Percentiles rank a stretch among this genome's conserved stretches.
Evolutionary conservation across 169 alveolate species (phyloP).

Genomic region (Babesia bigemina): DNA sequence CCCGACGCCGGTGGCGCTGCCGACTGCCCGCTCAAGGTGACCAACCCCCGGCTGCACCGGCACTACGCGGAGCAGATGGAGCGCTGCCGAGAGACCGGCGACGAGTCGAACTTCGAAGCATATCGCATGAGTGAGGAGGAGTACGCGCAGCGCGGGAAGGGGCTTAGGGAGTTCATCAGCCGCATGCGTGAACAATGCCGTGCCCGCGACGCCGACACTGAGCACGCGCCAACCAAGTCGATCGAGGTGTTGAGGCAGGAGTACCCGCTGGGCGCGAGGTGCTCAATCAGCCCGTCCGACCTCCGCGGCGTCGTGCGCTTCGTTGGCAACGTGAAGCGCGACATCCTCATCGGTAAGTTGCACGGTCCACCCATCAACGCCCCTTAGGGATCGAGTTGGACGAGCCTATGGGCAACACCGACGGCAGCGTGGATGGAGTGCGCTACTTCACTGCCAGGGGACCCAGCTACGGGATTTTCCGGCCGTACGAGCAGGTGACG

Average conservation of each 20-base stretch:
- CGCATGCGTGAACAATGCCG: constrained; percentile 43
- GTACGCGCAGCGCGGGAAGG: constrained; percentile 80
- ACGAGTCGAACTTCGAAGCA: constrained; percentile 59
- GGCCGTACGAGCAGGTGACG: constrained; percentile 77
- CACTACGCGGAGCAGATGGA: constrained; percentile 52
- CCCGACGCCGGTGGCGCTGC: not conserved
- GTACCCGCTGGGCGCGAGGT: constrained; percentile 56
- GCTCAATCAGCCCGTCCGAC: constrained; percentile 63
- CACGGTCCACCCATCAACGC: not conserved
- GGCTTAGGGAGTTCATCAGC: constrained; percentile 80
- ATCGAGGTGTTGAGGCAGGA: constrained; percentile 34
- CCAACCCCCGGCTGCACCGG: constrained; percentile 25
- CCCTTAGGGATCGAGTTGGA: constrained; percentile 86
- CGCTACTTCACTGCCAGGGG: constrained; percentile 80
- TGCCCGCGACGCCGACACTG: not conserved
- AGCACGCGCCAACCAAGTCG: not conserved
- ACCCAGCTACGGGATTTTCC: constrained; percentile 81
- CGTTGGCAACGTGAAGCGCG: constrained; percentile 63
- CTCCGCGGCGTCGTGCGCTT: constrained; percentile 59
- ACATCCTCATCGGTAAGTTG: constrained; percentile 28
- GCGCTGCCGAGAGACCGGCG: constrained; percentile 25
- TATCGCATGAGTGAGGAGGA: constrained; percentile 88
- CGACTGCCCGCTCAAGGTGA: not conserved
- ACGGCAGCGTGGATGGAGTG: constrained; percentile 80
- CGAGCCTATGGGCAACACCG: constrained; percentile 88